Conservation (phyloP, 371 early-diverging fungal species). For the Mucor racemosus region DNA sequence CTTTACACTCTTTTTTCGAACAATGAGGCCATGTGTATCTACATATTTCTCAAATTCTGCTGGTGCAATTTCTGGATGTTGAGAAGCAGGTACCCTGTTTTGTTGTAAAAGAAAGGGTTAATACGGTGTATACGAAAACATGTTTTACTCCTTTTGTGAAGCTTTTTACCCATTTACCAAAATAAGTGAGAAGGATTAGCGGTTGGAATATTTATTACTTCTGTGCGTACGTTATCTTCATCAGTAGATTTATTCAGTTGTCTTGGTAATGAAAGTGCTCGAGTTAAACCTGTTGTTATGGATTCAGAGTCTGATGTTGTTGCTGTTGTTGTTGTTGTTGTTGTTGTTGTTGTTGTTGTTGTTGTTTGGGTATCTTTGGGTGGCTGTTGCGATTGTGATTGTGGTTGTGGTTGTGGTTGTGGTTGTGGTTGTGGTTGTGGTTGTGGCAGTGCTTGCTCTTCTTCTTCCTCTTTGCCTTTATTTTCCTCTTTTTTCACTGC, state of each 20-base stretch:
- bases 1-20: slow-evolving; percentile 33
- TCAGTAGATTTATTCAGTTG: slow-evolving; percentile 17
- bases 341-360: background rate
- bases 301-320: slow-evolving; percentile 14
- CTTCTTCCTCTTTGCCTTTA: too few relatives aligned
- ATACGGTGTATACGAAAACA: background rate
- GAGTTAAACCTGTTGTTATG: slow-evolving; percentile 28
- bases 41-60: slow-evolving; percentile 61
- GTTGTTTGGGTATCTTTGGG: background rate
- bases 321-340: slow-evolving; percentile 1
- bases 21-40: slow-evolving; percentile 41
- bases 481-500: background rate
- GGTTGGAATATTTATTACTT: slow-evolving; percentile 50
- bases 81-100: slow-evolving; percentile 63
- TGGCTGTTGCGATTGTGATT: slow-evolving; percentile 3
- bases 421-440: background rate
- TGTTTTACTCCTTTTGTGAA: background rate
- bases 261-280: slow-evolving; percentile 35
- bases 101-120: background rate
- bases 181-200: slow-evolving; percentile 55
- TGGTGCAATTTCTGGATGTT: slow-evolving; percentile 68
- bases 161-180: slow-evolving; percentile 40
- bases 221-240: slow-evolving; percentile 26
- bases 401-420: background rate
- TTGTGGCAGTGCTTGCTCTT: background rate